Evolutionary conservation across 371 early-diverging fungal species (phyloP), one percentile per base, ranked within the genome.

Genomic region (Actinomortierella wolfii): DNA sequence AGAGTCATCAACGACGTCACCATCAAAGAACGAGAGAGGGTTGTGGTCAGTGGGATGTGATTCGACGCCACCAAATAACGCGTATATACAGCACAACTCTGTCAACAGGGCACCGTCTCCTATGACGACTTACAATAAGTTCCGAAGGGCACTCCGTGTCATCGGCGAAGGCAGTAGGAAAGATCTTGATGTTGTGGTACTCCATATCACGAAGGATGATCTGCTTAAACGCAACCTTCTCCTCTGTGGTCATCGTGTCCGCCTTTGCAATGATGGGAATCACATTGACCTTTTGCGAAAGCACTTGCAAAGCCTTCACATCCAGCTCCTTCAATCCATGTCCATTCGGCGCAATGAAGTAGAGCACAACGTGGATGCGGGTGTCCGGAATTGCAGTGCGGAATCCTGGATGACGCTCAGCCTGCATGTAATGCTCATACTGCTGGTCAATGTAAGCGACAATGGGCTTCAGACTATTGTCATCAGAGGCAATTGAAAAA

Each of bases 341-440:
- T 39, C 96, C 97, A 24, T 94, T 94, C 11, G 98, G 98, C 14
- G 90, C 80, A 57, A 97, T 90, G 71, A 97, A 97, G 80, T 97
- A 97, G 23, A 99, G 79, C 40, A 97, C 86, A 1, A 92, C 94
- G 78, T 99, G 99, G 29, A 99, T 90, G 48, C 96, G 92, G 68
- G 94, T 92, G 78, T 97, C 97, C 15, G 77, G 68, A 46, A 81
- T 78, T 6, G 75, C 68, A 24, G 58, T 57, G 65, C 92, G 91
- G 79, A 92, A 91, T 75, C 89, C 90, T 29, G 92, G 82, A 78
- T 92, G 91, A 50, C 93, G 86, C 78, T 96, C 98, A 65, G 97
- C 94, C n/a, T 89, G 87, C 68, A 94, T 82, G 58, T 94, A 94
- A 21, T 87, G 89, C 70, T 96, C 93, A 69, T 88, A 96, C 78